phyloP scores from a whole-genome alignment of 2,329 filamentous ascomycete species.

The Aphanoascus verrucosus region DNA sequence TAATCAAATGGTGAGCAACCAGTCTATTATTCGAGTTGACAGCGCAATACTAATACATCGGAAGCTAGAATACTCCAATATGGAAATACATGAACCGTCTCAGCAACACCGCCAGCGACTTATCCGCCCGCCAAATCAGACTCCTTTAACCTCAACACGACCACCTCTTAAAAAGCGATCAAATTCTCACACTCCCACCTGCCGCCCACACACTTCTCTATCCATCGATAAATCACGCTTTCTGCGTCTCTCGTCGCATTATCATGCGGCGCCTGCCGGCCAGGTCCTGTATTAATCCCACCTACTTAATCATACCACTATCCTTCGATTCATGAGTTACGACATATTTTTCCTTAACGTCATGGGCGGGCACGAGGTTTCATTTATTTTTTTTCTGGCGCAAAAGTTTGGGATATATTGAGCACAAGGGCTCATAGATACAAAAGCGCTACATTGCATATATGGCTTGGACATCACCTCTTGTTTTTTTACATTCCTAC shows the following conservation, averaged over 20 bases:
- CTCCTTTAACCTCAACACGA: neutral
- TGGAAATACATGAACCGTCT: slow-evolving; percentile 11
- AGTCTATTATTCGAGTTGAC: neutral
- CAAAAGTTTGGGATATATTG: neutral
- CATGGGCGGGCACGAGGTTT: neutral
- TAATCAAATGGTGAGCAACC: neutral
- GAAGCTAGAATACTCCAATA: neutral
- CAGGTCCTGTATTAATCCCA: neutral
- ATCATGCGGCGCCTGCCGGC: neutral
- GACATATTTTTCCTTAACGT: neutral
- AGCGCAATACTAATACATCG: neutral
- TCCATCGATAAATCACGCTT: neutral
- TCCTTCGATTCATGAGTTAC: neutral
- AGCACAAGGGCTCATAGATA: neutral
- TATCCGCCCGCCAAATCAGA: slow-evolving; percentile 3
- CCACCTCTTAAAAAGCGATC: neutral
- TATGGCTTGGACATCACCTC: neutral
- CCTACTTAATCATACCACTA: neutral
- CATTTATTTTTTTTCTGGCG: neutral
- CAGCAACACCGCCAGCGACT: slow-evolving; percentile 8
- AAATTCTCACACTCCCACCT: neutral
- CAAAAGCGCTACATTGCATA: neutral
- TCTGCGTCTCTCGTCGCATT: neutral
- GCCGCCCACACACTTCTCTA: neutral
- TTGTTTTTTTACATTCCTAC: neutral